Base-by-base conservation (phyloP, 345 rosid genomes). In the Arabidopsis suecica region DNA sequence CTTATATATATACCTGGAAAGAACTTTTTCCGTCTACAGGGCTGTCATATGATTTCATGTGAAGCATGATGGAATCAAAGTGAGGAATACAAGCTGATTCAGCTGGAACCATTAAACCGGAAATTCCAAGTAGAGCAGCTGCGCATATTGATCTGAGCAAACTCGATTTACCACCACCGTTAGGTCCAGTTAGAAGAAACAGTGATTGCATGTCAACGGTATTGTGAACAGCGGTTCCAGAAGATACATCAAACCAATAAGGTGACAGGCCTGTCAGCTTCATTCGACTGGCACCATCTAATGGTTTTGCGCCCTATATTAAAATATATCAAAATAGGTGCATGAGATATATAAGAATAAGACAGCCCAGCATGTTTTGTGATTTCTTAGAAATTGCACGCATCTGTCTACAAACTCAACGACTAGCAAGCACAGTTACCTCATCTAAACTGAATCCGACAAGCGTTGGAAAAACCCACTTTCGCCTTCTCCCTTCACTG, bases 151-250 rank as follows among this genome's bases (percentile, higher is more conserved):
- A 92, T 75, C 97, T 89, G 74, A 95, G 97, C 81, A 95, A 84
- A 82, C 97, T 95, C 36, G 99, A 95, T 92, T 95, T 95, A 67
- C 99, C 99, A 79, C 99, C 97, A 53, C 99, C 97, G 40, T 95
- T 95, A 67, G 99, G 97, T 68, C 99, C 99, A 22, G 99, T 95
- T 76, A 95, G 77, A 64, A 95, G 88, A 85, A 88, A 84, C 62
- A 95, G 73, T 25, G 93, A 89, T 71, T 80, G 85, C 99, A 95
- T 95, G 71, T 88, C 92, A 23, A 95, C 90, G 7, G 92, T 86
- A 75, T 92, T 95, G 28, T 69, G 83, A 40, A 95, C 93, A 74
- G 97, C 93, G 80, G 87, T 86, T 75, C 96, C 97, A 77, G 88
- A 85, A 28, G 93, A 93, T 45, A 74, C 82, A 72, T 95, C 96